Conservation (phyloP, 2,329 filamentous ascomycete genomes). For the Emmonsiellopsis sp. region DNA sequence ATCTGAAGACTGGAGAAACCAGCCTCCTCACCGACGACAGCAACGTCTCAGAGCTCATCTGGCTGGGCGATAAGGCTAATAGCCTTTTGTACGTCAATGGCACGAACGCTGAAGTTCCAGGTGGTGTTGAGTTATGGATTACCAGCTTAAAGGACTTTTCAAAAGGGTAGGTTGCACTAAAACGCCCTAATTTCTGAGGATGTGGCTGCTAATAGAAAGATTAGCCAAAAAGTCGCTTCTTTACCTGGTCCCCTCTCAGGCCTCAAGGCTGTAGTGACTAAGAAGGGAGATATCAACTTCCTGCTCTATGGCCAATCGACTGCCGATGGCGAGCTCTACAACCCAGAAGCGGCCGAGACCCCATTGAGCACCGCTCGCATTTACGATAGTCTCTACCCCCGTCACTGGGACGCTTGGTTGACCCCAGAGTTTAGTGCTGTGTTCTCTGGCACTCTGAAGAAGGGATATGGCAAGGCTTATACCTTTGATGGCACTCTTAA, state of each 20-base stretch:
- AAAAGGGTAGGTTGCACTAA: conserved; percentile 18
- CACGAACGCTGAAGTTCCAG: conserved; percentile 30
- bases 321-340: conserved; percentile 60
- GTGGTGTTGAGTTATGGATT: conserved; percentile 31
- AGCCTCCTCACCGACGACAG: conserved; percentile 56
- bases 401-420: conserved; percentile 75
- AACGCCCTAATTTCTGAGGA: too few relatives aligned
- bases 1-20: conserved; percentile 57
- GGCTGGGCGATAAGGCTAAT: conserved; percentile 61
- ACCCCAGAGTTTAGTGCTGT: conserved; percentile 60
- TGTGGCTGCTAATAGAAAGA: conserved; percentile 4
- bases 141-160: conserved; percentile 24
- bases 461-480: conserved; percentile 21
- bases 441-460: conserved; percentile 57
- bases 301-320: conserved; percentile 53
- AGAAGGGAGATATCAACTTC: conserved; percentile 40
- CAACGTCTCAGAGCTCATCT: conserved; percentile 60
- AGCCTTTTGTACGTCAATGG: conserved; percentile 48
- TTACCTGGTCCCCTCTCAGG: conserved; percentile 29
- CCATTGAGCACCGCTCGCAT: conserved; percentile 56
- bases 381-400: conserved; percentile 66
- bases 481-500: conserved; percentile 47
- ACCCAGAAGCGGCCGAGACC: conserved; percentile 51
- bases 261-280: conserved; percentile 27
- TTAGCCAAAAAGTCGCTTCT: conserved; percentile 30